A percentile compares a stretch with the other conserved stretches of the same genome.
These are phyloP conservation scores for Fusarium phyllophilum DNA, from an alignment of 2,329 filamentous ascomycete species.

Conservation along the genomic window DNA sequence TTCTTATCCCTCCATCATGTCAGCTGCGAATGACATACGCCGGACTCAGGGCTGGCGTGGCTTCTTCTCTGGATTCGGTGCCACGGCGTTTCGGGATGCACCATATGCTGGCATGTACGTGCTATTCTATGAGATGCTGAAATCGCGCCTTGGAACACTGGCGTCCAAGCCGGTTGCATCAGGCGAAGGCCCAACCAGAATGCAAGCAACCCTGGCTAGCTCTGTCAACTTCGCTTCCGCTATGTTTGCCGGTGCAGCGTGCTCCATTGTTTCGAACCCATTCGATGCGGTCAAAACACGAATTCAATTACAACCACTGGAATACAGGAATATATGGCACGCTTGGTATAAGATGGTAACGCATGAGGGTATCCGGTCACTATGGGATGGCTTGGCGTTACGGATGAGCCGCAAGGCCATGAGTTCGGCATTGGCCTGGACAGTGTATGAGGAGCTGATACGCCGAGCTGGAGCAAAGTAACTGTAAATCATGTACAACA, in stretches of 20 bases:
- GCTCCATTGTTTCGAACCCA: slow-evolving; percentile 91
- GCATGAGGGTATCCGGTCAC: slow-evolving; percentile 81
- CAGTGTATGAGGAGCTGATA: slow-evolving; percentile 93
- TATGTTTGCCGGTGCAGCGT: slow-evolving; percentile 80
- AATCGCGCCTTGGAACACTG: slow-evolving; percentile 64
- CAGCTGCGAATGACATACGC: slow-evolving; percentile 80
- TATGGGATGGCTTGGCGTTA: slow-evolving; percentile 87
- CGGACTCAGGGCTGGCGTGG: slow-evolving; percentile 78
- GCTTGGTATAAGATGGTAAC: slow-evolving; percentile 80
- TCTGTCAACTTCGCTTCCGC: slow-evolving; percentile 89
- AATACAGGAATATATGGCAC: slow-evolving; percentile 84
- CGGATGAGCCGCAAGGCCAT: slow-evolving; percentile 91
- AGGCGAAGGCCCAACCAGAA: slow-evolving; percentile 34
- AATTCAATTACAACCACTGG: slow-evolving; percentile 86
- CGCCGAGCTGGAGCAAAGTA: slow-evolving; percentile 58
- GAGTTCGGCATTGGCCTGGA: slow-evolving; percentile 96
- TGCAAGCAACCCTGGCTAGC: slow-evolving; percentile 55
- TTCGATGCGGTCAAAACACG: slow-evolving; percentile 97
- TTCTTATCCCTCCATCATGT: slow-evolving; percentile 78
- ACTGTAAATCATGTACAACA: slow-evolving; percentile 32
- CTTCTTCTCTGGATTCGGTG: slow-evolving; percentile 94
- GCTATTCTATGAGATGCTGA: slow-evolving; percentile 88
- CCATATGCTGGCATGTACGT: slow-evolving; percentile 97
- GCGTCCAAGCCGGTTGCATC: slow-evolving; percentile 24
- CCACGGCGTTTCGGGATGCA: slow-evolving; percentile 92